Evolutionary conservation across 805 yeast species (phyloP), one percentile per base, ranked within the genome.

Genomic region (Pichia californica): DNA sequence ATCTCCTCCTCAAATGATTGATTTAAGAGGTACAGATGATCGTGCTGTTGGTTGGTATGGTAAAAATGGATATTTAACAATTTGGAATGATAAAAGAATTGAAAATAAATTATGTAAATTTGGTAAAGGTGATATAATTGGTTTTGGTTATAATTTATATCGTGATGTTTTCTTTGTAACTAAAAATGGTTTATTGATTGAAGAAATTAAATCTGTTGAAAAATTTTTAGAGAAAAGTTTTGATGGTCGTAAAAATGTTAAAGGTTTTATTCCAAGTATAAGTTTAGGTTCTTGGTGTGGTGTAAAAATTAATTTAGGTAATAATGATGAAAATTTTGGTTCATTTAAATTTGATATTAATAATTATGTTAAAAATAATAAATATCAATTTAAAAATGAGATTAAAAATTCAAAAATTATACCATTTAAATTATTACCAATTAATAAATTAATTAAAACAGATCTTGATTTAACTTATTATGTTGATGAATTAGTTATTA

Each of bases 111-210:
- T 69, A 2, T 69, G 72, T 32, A 63, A 58, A 26, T 81, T 74
- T 58, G 76, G 79, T 0, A 56, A 64, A 29, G 73, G 73, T 19
- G 96, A 88, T 60, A 68, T 75, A 3, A 71, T 89, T 49, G 97
- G 97, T 0, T 83, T 89, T 61, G 96, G 96, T 5, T 71, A 88
- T 20, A 83, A 88, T 64, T 83, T 76, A 52, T 67, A 73, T 14
- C 76, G 74, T 32, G 72, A 76, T 33, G 64, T 79, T 0, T 71
- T 87, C 2, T 89, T 88, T 53, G 77, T 77, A 50, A 88, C 96
- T 0, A 81, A 84, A 58, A 88, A 89, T 62, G 97, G 96, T 2
- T 70, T 84, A 3, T 65, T 61, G 31, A 56, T 78, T 35, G 83
- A 82, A 1, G 65, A 69, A 31, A 81, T 81, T 2, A 36, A 27